Evolutionary conservation across 2,329 filamentous ascomycete genomes (phyloP).

Genomic region (Westerdykella aurantiaca): DNA sequence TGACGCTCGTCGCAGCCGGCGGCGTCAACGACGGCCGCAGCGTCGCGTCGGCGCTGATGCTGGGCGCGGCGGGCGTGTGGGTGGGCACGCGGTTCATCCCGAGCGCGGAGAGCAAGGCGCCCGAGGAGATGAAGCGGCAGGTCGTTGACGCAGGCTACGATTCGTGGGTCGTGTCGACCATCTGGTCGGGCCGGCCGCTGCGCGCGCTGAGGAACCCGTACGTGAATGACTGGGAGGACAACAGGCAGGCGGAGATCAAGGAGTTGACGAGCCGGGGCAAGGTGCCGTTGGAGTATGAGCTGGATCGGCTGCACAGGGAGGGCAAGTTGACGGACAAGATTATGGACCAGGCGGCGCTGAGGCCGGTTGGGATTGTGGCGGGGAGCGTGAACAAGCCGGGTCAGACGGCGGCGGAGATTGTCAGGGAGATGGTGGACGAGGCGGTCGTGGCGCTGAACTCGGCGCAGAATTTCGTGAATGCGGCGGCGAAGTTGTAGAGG

Average conservation of each 20-base stretch:
- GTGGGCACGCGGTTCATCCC: constrained; percentile 25
- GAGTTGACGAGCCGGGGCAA: constrained; percentile 16
- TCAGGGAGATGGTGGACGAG: constrained; percentile 23
- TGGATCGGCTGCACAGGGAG: constrained; percentile 21
- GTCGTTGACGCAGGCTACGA: constrained; percentile 19
- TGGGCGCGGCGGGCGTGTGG: constrained; percentile 26
- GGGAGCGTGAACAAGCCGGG: constrained; percentile 18
- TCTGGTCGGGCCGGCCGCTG: constrained; percentile 22
- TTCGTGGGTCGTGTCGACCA: constrained; percentile 15
- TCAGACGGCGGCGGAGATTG: constrained; percentile 20
- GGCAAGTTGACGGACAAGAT: constrained; percentile 27
- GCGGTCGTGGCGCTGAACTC: constrained; percentile 13
- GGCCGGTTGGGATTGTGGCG: constrained; percentile 23
- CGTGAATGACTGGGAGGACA: constrained; percentile 22
- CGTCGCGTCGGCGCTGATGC: constrained; percentile 20
- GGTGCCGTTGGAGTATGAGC: constrained; percentile 18
- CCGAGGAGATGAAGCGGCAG: constrained; percentile 15
- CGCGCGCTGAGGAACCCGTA: constrained; percentile 20
- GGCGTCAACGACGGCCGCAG: constrained; percentile 23
- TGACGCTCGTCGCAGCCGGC: constrained; percentile 20
- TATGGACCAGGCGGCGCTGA: constrained; percentile 19
- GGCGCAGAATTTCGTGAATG: constrained; percentile 12
- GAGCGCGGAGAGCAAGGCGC: constrained; percentile 14
- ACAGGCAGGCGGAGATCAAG: constrained; percentile 22
- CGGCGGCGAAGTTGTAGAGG: constrained; percentile 13